Evolutionary conservation across 192 early-diverging fungal species (phyloP), one percentile per base, ranked within the genome.

Genomic region (Allomyces macrogynus): DNA sequence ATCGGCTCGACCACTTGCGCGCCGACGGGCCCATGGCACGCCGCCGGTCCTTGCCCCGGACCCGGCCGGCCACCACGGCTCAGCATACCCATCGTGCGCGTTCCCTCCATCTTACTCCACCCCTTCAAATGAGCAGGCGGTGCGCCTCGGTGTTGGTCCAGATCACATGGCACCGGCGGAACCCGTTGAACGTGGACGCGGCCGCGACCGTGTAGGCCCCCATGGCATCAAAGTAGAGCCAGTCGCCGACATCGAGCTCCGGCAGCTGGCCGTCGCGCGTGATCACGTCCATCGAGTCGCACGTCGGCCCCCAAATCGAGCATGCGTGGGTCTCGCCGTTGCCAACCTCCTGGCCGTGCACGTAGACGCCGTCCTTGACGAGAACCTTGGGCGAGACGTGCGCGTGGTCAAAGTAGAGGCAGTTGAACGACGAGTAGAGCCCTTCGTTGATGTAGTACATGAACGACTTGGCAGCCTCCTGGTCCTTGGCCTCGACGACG

Each of bases 381-480:
- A 95, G 80, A 44, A 89, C 81, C 25, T 84, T 71, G 25, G 94
- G 86, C 43, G 73, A 64, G 24, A 89, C 86, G 40, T 80, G 67
- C 67, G 85, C 85, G 75, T 99, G 94, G 76, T 99, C 96, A 77
- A 95, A 99, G 65, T 91, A 85, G 78, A 96, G 87, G 77, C 93
- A 93, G 81, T 99, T 99, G 82, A 99, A 97, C 72, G 85, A 85
- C 62, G 91, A 94, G 70, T 99, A 99, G 78, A 95, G 86, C 62
- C 96, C 96, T 71, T 99, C 96, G 72, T 99, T 99, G 74, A 99
- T 86, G 77, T 99, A 99, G 78, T 99, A 82, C 78, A 83, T 81
- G 64, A 74, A 84, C 44, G 74, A 16, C 64, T 67, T 23, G 22
- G 26, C 32, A 14, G 43, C 25, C 5, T n/a, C 61, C 18, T 61